A percentile compares a stretch with the other conserved stretches of the same genome.
phyloP scores from a whole-genome alignment of 306 rosid genomes.

The barrel medic (Medicago truncatula) region MtrunA17r5.0-ANR NC_053042.1:42769501-42770000 shows the following conservation, averaged over 20 bases:
- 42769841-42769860: slow-evolving; percentile 49
- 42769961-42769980: slow-evolving; percentile 99
- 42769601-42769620: slow-evolving; percentile 10
- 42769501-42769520: slow-evolving; percentile 13
- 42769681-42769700: background rate
- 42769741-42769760: slow-evolving; percentile 1
- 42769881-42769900: slow-evolving; percentile 98
- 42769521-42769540: slow-evolving; percentile 18
- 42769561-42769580: slow-evolving; percentile 27
- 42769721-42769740: slow-evolving; percentile 12
- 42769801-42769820: background rate
- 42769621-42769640: slow-evolving; percentile 18
- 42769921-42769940: slow-evolving; percentile 99
- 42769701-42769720: slow-evolving; percentile 1
- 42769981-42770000: slow-evolving; percentile 97
- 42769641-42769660: background rate
- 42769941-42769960: slow-evolving; percentile 91
- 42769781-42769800: slow-evolving; percentile 12
- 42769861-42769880: slow-evolving; percentile 99
- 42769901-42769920: slow-evolving; percentile 98
- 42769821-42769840: slow-evolving; percentile 33
- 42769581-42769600: slow-evolving; percentile 17
- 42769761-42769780: slow-evolving; percentile 25
- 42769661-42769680: background rate
- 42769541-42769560: slow-evolving; percentile 19